Base-by-base conservation (phyloP, 805 yeast species). In the Schwanniomyces vanrijiae region DNA sequence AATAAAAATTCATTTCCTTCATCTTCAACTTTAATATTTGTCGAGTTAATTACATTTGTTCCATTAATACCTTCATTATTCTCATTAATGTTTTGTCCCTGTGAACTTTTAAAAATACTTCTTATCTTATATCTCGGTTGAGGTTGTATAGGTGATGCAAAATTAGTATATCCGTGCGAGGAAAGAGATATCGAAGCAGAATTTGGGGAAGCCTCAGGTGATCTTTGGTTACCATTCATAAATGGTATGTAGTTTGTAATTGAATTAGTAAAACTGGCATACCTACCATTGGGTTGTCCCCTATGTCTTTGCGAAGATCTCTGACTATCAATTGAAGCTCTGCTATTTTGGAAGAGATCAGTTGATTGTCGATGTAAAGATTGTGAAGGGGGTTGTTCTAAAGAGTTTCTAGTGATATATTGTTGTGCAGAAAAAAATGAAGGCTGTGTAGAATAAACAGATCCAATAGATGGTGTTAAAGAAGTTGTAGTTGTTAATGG, bases 401-500 rank as follows among this genome's bases (percentile, higher is more conserved):
- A 43, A 35, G 75, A 71, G 43, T 62, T 65, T 24, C 76, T 57
- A 3, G 65, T 54, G 35, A 72, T 55, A 55, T 61, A 69, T 50
- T 72, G 78, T 31, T 71, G 71, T 4, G 78, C 77, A 1, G 73
- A 68, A 49, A 72, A 69, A 47, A 70, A 73, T 3, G 75, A 70
- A 5, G 71, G 75, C 45, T 72, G 78, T 2, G 69, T 60, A 35
- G 74, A 71, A 47, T 72, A 76, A 13, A 71, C 51, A 2, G 76
- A 70, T 24, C 65, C 61, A 2, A 69, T 59, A 10, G 76, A 71
- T 0, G 74, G 76, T 0, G 76, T 68, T 38, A 68, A 61, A 3
- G 76, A 70, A 0, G 77, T 71, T 9, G 76, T 69, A 4, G 78
- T 72, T 7, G 78, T 71, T 45, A 71, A 52, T 4, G 78, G 78